These are phyloP conservation scores for Baeospora myosura DNA, from an alignment of 1,284 basidiomycete genomes.

Conservation along the genomic window DNA sequence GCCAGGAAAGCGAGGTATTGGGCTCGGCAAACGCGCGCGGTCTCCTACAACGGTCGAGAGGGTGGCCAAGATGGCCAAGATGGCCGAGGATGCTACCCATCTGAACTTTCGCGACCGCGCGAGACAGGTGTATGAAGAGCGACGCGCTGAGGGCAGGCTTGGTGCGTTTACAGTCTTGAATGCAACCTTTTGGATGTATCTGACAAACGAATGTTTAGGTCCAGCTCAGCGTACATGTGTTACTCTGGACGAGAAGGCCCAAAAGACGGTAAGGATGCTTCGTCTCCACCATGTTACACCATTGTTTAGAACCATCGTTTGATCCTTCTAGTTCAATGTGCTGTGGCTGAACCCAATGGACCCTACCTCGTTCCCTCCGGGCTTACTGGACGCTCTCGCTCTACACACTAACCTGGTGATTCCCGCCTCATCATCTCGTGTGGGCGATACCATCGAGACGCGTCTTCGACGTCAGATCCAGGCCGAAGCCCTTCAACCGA, in stretches of 20 bases:
- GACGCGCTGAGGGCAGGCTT: conserved; percentile 61
- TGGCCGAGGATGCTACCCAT: conserved; percentile 51
- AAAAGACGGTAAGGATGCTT: conserved; percentile 43
- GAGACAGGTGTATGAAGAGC: conserved; percentile 64
- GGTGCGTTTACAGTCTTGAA: conserved; percentile 20
- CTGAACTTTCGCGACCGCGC: conserved; percentile 60
- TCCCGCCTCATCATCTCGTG: conserved; percentile 17
- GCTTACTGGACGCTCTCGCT: conserved; percentile 51
- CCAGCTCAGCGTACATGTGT: conserved; percentile 65
- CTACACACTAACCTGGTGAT: conserved; percentile 27
- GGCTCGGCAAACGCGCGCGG: conserved; percentile 52
- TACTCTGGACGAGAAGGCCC: conserved; percentile 64
- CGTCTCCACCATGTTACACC: neutral
- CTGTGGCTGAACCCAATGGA: conserved; percentile 67
- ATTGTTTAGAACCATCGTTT: neutral
- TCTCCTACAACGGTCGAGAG: conserved; percentile 58
- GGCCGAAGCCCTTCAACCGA: conserved; percentile 54
- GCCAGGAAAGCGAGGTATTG: conserved; percentile 74
- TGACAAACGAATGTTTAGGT: conserved; percentile 16
- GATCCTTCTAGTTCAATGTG: conserved; percentile 76
- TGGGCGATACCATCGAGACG: conserved; percentile 26
- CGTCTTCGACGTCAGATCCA: conserved; percentile 62
- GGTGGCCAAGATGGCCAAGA: conserved; percentile 67
- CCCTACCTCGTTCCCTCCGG: conserved; percentile 56
- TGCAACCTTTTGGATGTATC: neutral